Evolutionary conservation across 768 basidiomycete species (phyloP).

Genomic region (Leccinum sublutescens): DNA sequence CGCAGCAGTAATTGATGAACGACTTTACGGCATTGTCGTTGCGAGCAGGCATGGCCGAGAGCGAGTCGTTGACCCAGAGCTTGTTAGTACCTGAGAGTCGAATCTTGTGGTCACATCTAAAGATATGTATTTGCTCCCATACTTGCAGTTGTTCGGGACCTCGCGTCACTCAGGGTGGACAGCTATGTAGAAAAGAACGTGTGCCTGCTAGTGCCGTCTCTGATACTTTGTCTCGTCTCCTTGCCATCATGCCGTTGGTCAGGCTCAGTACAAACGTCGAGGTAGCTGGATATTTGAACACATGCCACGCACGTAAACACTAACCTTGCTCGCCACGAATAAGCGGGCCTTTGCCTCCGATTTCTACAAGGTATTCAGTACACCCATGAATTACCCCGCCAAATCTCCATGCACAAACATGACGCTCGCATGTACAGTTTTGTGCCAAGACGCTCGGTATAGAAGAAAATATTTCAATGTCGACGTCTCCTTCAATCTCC

Average conservation of each 20-base stretch:
- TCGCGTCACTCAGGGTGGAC: background rate
- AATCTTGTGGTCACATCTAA: background rate
- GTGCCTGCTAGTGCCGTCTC: background rate
- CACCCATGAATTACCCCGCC: background rate
- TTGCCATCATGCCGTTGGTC: slow-evolving; percentile 35
- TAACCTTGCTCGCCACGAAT: background rate
- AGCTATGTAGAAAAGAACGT: background rate
- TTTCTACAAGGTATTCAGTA: slow-evolving; percentile 51
- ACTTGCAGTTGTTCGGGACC: background rate
- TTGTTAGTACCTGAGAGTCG: background rate
- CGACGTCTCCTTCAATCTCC: background rate
- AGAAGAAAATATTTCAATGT: background rate
- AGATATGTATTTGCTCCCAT: background rate
- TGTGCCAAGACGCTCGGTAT: slow-evolving; percentile 44
- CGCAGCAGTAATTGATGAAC: background rate
- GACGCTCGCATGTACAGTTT: slow-evolving; percentile 36
- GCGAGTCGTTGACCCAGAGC: background rate
- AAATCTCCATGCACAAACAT: background rate
- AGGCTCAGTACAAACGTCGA: slow-evolving; percentile 40
- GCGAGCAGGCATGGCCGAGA: background rate
- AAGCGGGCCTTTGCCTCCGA: slow-evolving; percentile 39
- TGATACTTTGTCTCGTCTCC: background rate
- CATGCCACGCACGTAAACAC: background rate
- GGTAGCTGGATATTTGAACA: slow-evolving; percentile 15
- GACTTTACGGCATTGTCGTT: background rate